Evolutionary conservation across 2,329 filamentous ascomycete species (phyloP).

Genomic region (Apiospora pterosperma): DNA sequence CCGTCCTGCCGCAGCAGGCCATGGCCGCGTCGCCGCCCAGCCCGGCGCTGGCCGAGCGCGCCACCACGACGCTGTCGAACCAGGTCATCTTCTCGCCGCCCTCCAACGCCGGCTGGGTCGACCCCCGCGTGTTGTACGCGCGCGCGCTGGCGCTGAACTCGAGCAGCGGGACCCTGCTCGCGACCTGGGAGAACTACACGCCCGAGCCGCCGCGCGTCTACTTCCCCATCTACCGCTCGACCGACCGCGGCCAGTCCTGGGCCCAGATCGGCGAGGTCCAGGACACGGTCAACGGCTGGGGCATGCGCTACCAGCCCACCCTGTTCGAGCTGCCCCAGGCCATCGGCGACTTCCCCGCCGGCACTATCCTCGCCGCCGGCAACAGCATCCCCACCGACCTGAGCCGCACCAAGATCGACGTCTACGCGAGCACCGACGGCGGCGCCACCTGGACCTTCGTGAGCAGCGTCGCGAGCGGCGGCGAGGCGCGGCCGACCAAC

Average conservation of each 20-base stretch:
- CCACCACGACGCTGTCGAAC: conserved; percentile 12
- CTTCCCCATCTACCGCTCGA: conserved; percentile 52
- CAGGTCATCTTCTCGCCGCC: conserved; percentile 39
- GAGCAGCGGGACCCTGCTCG: conserved; percentile 41
- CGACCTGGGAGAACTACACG: conserved; percentile 57
- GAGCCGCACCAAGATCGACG: conserved; percentile 62
- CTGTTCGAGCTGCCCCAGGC: conserved; percentile 59
- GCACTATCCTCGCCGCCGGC: conserved; percentile 61
- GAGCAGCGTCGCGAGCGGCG: conserved; percentile 61
- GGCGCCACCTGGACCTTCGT: conserved; percentile 66
- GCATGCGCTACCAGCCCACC: conserved; percentile 66
- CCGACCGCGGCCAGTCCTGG: conserved; percentile 59
- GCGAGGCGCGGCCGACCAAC: conserved; percentile 58
- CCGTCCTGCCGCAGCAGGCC: neutral
- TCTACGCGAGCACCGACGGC: conserved; percentile 62
- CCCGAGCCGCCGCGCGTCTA: conserved; percentile 51
- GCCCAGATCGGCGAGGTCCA: conserved; percentile 59
- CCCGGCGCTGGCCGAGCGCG: neutral
- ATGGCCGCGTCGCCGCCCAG: neutral
- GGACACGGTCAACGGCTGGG: conserved; percentile 62
- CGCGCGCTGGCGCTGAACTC: conserved; percentile 37
- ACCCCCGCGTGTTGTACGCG: conserved; percentile 40
- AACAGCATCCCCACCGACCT: conserved; percentile 59
- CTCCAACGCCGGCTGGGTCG: conserved; percentile 32
- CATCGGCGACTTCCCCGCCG: conserved; percentile 55